A percentile compares a stretch with the other conserved stretches of the same genome.
These are phyloP conservation scores for Bondarzewia mesenterica DNA, from an alignment of 1,284 basidiomycete genomes.

Conservation along the genomic window DNA sequence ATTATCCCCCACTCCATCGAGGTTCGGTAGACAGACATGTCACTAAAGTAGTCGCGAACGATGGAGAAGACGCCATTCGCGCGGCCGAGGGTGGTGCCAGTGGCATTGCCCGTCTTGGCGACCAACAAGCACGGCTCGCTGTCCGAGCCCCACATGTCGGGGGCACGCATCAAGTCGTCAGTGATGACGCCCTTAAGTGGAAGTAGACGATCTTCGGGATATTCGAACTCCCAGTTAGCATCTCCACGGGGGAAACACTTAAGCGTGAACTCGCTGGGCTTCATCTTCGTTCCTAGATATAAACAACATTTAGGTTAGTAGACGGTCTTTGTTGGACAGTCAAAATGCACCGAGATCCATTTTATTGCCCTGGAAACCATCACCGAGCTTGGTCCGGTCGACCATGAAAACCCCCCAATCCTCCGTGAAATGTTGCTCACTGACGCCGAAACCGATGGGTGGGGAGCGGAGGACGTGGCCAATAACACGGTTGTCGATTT, in stretches of 20 bases:
- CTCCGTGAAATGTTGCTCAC: slow-evolving; percentile 20
- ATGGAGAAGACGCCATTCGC: slow-evolving; percentile 22
- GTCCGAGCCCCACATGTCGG: slow-evolving; percentile 17
- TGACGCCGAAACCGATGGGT: slow-evolving; percentile 12
- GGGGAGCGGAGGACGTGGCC: slow-evolving; percentile 23
- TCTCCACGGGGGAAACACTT: slow-evolving; percentile 15
- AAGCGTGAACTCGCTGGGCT: slow-evolving; percentile 13
- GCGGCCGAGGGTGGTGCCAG: slow-evolving; percentile 25
- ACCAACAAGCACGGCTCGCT: slow-evolving; percentile 22
- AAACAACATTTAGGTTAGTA: not conserved
- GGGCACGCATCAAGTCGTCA: slow-evolving; percentile 20
- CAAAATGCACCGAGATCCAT: slow-evolving; percentile 22
- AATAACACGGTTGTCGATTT: slow-evolving; percentile 19
- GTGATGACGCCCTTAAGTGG: slow-evolving; percentile 23
- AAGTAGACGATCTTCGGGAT: slow-evolving; percentile 22
- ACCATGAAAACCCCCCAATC: slow-evolving; percentile 25
- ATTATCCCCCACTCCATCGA: slow-evolving; percentile 23
- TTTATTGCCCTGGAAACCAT: slow-evolving; percentile 22
- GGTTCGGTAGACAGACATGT: slow-evolving; percentile 15
- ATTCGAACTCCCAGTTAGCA: slow-evolving; percentile 22
- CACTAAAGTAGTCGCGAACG: slow-evolving; percentile 20
- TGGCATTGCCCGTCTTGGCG: slow-evolving; percentile 25
- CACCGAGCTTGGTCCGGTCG: slow-evolving; percentile 21
- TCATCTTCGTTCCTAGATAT: slow-evolving; percentile 19
- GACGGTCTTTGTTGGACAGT: slow-evolving; percentile 6